Base-by-base conservation (phyloP, 495 filamentous ascomycete species). In the Schizothecium vesticola region DNA sequence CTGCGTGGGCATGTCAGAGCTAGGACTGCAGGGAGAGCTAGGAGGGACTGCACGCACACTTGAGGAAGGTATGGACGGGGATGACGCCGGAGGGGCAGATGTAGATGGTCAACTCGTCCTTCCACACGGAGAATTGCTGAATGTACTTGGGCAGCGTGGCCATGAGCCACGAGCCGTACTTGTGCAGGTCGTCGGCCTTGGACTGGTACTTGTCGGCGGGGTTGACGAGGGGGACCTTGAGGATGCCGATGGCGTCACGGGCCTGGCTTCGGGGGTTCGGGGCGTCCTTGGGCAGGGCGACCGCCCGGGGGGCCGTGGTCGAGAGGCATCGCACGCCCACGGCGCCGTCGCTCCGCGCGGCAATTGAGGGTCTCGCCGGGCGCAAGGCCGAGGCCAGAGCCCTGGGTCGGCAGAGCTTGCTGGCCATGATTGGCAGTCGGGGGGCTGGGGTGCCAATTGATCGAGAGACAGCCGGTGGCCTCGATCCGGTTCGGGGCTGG, bases 121-220 rank as follows among this genome's bases (percentile, higher is more conserved):
- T 99, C 96, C 94, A 98, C 31, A 99, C 94, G 55, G 92, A 93
- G 85, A 97, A 97, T 80, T 99, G 96, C 82, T 99, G 96, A 73
- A 99, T 88, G 80, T 97, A 96, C 84, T 97, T 98, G 67, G 96
- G 96, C 69, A 99, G 84, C 78, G 92, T 96, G 66, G 94, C 94
- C 85, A 98, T 91, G 74, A 99, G 86, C 82, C 97, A 99, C 76
- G 95, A 88, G 71, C 96, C 96, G 76, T 99, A 99, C 71, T 85
- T 89, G 84, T 98, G 95, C 71, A 98, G 84, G 74, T 86, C 81
- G 69, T 95, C 89, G 73, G 91, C 86, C 82, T 94, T 92, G 72
- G 89, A 88, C 77, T 89, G 79, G 81, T 94, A 95, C 79, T 95
- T 97, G 85, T 97, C 94, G 77, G 90, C 85, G 22, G 94, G 94